phyloP scores from a whole-genome alignment of 345 rosid species.

The Punica granatum region DNA sequence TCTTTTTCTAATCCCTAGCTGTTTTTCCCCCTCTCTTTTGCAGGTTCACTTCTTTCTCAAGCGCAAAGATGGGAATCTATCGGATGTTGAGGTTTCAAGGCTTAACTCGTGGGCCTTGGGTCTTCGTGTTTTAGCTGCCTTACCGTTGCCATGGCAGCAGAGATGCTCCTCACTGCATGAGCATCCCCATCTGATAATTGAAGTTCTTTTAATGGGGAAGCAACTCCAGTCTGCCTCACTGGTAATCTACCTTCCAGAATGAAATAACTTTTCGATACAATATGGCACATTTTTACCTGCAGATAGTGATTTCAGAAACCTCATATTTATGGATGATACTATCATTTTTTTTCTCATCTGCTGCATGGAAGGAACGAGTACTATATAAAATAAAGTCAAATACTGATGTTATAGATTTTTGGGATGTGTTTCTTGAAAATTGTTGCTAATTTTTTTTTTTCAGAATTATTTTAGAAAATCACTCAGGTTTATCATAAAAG shows the following conservation, averaged over 20 bases:
- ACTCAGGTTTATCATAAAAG: not conserved
- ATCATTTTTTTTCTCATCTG: not conserved
- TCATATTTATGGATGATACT: not conserved
- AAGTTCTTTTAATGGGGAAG: slow-evolving; percentile 96
- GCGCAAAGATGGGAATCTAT: slow-evolving; percentile 78
- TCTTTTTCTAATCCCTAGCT: slow-evolving; percentile 3
- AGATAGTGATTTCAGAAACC: not conserved
- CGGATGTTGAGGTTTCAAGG: slow-evolving; percentile 68
- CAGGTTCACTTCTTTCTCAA: slow-evolving; percentile 96
- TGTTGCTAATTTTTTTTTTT: not conserved
- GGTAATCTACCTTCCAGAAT: slow-evolving; percentile 38
- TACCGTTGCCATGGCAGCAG: slow-evolving; percentile 99
- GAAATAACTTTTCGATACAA: not conserved
- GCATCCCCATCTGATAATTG: slow-evolving; percentile 86
- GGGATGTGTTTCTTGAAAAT: not conserved
- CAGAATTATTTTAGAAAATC: not conserved
- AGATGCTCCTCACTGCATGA: slow-evolving; percentile 95
- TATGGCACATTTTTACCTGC: not conserved
- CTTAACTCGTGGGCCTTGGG: slow-evolving; percentile 99
- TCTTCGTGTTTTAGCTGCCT: slow-evolving; percentile 85
- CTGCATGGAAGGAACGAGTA: not conserved
- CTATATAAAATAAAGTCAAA: not conserved
- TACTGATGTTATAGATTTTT: not conserved
- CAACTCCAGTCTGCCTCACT: slow-evolving; percentile 79
- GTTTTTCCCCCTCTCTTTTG: slow-evolving; percentile 20